phyloP scores from a whole-genome alignment of 805 yeast species.

The Metschnikowia chrysomelidarum region DNA sequence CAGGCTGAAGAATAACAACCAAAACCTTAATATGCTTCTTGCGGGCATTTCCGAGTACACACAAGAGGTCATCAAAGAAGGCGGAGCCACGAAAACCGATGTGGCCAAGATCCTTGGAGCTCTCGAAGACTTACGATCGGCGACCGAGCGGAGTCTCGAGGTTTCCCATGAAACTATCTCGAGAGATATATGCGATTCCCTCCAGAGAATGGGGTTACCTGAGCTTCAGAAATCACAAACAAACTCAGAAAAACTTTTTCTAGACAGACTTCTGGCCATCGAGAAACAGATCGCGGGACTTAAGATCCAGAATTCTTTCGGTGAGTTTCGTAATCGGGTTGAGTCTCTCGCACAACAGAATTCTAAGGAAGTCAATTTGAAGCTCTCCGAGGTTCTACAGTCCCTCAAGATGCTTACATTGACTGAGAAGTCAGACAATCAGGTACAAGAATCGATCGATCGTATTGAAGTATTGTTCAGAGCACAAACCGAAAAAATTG shows the following conservation, averaged over 20 bases:
- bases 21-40: conserved; percentile 34
- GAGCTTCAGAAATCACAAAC: no score
- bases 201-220: no score
- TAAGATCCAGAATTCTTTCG: conserved; percentile 8
- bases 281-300: conserved; percentile 8
- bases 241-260: neutral
- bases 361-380: conserved; percentile 9
- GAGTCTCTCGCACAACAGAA: conserved; percentile 10
- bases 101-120: conserved; percentile 22
- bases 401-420: conserved; percentile 6
- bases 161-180: neutral
- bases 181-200: neutral
- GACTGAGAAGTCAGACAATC: neutral
- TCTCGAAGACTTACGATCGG: conserved; percentile 17
- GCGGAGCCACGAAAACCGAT: conserved; percentile 35
- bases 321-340: conserved; percentile 10
- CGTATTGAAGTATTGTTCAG: conserved; percentile 3
- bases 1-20: conserved; percentile 41
- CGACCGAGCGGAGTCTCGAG: no score
- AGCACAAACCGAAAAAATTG: conserved; percentile 3
- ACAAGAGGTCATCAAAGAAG: conserved; percentile 34
- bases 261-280: conserved; percentile 8
- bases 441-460: conserved; percentile 1
- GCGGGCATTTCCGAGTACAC: conserved; percentile 35
- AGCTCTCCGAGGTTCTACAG: conserved; percentile 8